A percentile compares a stretch with the other conserved stretches of the same genome.
These are phyloP conservation scores for Pestalotiopsis sp. DNA, from an alignment of 2,329 filamentous ascomycete genomes.

Conservation along the genomic window DNA sequence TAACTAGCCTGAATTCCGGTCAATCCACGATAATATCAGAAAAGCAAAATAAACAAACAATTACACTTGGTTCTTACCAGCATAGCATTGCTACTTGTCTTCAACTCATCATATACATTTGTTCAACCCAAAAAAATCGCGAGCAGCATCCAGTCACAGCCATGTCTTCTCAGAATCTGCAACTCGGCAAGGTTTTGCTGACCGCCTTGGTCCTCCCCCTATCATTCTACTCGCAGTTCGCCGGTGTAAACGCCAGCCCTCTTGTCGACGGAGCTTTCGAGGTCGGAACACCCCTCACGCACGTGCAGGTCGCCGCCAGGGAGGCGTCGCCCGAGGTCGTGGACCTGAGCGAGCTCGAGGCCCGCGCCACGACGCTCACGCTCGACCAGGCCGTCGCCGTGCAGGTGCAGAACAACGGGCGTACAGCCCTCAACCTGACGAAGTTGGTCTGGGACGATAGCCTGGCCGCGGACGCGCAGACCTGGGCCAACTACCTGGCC, in stretches of 20 bases:
- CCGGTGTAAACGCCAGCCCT: not conserved
- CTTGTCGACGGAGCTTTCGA: not conserved
- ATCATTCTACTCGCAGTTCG: not conserved
- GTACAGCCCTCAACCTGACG: not conserved
- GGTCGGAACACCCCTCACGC: not conserved
- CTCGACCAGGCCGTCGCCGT: not conserved
- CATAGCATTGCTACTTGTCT: not conserved
- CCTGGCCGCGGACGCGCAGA: not conserved
- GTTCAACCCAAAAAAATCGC: not conserved
- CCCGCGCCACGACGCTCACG: not conserved
- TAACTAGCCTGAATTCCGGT: not conserved
- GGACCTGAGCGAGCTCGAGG: not conserved
- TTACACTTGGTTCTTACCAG: not conserved
- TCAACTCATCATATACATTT: not conserved
- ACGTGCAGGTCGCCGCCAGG: not conserved
- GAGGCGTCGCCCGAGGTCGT: not conserved
- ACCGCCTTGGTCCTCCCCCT: not conserved
- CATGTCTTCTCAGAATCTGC: not conserved
- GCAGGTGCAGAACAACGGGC: not conserved
- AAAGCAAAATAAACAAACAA: not conserved
- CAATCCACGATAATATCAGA: not conserved
- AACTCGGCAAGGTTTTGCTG: not conserved
- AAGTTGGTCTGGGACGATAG: not conserved
- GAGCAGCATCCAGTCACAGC: not conserved
- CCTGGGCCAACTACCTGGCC: conserved; percentile 7